Percentiles rank a stretch among this genome's conserved stretches.
These are phyloP conservation scores for Pulveroboletus ravenelii DNA, from an alignment of 768 basidiomycete genomes.

Conservation along the genomic window DNA sequence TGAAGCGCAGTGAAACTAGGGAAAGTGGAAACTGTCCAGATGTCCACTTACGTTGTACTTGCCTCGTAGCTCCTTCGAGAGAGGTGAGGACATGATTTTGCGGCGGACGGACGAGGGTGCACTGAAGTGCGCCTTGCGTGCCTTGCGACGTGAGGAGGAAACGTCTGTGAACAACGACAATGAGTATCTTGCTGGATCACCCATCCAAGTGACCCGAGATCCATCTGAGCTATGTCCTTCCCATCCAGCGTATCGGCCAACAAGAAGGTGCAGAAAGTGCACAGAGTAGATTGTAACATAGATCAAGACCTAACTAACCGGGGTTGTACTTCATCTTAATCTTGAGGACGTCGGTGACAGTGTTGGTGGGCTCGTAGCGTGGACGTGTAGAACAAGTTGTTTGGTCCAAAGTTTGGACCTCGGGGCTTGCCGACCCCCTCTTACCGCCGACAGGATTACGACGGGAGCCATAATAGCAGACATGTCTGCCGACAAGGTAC, in stretches of 20 bases:
- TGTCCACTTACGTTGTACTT: constrained; percentile 77
- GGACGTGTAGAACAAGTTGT: constrained; percentile 22
- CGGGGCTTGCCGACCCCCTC: constrained; percentile 21
- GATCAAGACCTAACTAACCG: constrained; percentile 50
- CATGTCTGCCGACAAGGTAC: constrained; percentile 46
- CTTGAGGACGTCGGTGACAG: constrained; percentile 59
- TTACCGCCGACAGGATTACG: no score
- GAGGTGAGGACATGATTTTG: constrained; percentile 95
- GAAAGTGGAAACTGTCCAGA: neutral
- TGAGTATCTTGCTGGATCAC: constrained; percentile 30
- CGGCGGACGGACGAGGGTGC: constrained; percentile 94
- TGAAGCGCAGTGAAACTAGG: neutral
- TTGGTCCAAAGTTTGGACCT: constrained; percentile 35
- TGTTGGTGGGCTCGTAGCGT: constrained; percentile 33
- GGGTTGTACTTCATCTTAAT: constrained; percentile 78
- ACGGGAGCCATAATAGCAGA: neutral
- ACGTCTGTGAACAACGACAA: constrained; percentile 50
- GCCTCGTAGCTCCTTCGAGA: constrained; percentile 89
- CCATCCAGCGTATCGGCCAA: constrained; percentile 52
- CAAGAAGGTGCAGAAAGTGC: constrained; percentile 24
- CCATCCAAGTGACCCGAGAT: constrained; percentile 14
- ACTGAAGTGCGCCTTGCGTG: constrained; percentile 95
- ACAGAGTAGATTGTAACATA: constrained; percentile 16
- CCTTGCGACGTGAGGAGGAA: constrained; percentile 94
- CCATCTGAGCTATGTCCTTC: constrained; percentile 39